Evolutionary conservation across 2,329 filamentous ascomycete species (phyloP), one percentile per base, ranked within the genome.

Genomic region (Dactylonectria macrodidyma): DNA sequence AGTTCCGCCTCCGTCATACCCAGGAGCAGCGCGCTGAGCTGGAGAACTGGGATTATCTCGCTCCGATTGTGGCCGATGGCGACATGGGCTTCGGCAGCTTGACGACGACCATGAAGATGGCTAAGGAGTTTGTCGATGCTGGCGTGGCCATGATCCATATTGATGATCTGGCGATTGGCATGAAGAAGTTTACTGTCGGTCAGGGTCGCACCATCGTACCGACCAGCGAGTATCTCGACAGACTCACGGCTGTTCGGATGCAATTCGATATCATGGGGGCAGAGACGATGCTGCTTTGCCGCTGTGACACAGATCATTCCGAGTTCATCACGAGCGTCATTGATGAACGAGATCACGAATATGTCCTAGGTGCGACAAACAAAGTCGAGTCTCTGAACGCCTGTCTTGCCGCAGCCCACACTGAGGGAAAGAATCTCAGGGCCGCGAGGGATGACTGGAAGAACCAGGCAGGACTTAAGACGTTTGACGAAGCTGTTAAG

Each of bases 91-190:
- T 84, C 48, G 82, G 81, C 5, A 78, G 76, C 12, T 65, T 83
- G 52, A 83, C 82, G 1, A 77, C 75, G 2, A 80, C 78, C 4
- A 79, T 83, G 74, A 83, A 84, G 75, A 78, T 82, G 75, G 78
- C 79, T 6, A 73, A 76, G 30, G 74, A 77, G n/a, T 83, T 84
- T 63, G 81, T 83, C n/a, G 82, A 83, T 51, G 76, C 78, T 14
- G 82, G 82, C 6, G 82, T 82, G 1, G 82, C 82, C 10, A 82
- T 82, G 78, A 81, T 84, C 51, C 82, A 84, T 59, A 75, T 84
- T 4, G 82, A 84, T 61, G 82, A 84, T 62, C 71, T 84, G 34
- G 82, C 82, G 0, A 81, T 83, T 24, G 82, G 82, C 6, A 76
- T 83, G 72, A 83, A 84, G 73, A 84, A 83, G 70, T 84, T 83